Percentiles rank a stretch among this genome's conserved stretches.
Conservation (phyloP, 441 rosid genomes). For the Gossypium davidsonii region DNA sequence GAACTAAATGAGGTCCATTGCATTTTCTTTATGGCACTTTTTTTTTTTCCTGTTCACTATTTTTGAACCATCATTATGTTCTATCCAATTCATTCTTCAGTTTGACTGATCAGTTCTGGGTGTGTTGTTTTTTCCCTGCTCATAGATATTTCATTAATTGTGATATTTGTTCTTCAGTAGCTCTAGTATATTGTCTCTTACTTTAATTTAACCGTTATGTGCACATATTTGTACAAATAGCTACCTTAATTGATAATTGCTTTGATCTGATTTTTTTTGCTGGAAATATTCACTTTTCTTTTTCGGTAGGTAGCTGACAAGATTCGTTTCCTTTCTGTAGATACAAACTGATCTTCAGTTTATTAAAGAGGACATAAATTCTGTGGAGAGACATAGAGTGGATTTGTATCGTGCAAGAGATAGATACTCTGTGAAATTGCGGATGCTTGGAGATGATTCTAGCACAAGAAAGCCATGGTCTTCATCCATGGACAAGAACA, state of each 20-base stretch:
- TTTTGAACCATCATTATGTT: neutral
- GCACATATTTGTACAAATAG: neutral
- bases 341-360: slow-evolving; percentile 79
- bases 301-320: neutral
- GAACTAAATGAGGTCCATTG: slow-evolving; percentile 76
- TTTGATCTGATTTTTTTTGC: neutral
- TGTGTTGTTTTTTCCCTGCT: neutral
- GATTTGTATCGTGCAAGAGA: slow-evolving; percentile 81
- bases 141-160: neutral
- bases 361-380: slow-evolving; percentile 83
- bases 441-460: slow-evolving; percentile 86
- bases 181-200: neutral
- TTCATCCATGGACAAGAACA: slow-evolving; percentile 47
- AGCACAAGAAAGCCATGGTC: slow-evolving; percentile 58
- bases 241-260: neutral
- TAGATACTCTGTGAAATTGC: slow-evolving; percentile 67
- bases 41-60: slow-evolving; percentile 1
- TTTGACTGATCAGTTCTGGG: slow-evolving; percentile 1
- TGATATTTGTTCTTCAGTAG: slow-evolving; percentile 2
- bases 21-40: neutral
- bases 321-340: slow-evolving; percentile 31
- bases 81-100: neutral
- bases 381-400: slow-evolving; percentile 83
- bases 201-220: neutral
- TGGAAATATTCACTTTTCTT: neutral